Evolutionary conservation across 495 filamentous ascomycete species (phyloP), one percentile per base, ranked within the genome.

Genomic region (Hypoxylon cercidicola): DNA sequence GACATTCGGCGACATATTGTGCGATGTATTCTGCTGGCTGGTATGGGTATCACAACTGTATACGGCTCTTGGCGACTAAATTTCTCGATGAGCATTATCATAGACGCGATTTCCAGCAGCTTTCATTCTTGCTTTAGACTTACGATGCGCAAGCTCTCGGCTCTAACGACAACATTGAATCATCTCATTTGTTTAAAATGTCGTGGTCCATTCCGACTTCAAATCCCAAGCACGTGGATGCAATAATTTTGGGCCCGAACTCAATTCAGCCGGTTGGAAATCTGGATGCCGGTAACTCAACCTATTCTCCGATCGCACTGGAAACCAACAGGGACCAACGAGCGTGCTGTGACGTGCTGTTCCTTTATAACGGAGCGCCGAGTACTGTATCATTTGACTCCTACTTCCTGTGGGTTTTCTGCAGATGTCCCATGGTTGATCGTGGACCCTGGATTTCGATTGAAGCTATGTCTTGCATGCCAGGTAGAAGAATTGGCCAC

Each of bases 221-320:
- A 49, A 63, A 7, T 51, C 30, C 53, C 9, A 21, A 68, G 50
- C 70, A 72, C 70, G 70, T 72, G 70, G 63, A 39, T 34, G 20
- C 21, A 58, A 18, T 15, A 25, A 55, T 47, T 40, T 13, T 25
- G 37, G 5, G 52, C 28, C 52, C 20, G 32, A 13, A 3, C 30
- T 48, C n/a, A 39, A 62, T 45, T 35, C 9, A 30, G 55, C 41
- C 55, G 55, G 51, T n/a, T n/a, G n/a, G n/a, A n/a, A n/a, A n/a
- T 49, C 46, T 45, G 46, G 35, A 62, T 45, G 49, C 28, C 37
- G 41, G 20, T 59, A 44, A 20, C n/a, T 32, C 53, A 44, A 35
- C 20, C 21, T 37, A 50, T 30, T 43, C n/a, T 37, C 44, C 55
- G 43, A 49, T 28, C 35, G 21, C 12, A 32, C 19, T 32, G 28